Evolutionary conservation across 805 yeast species (phyloP).

Genomic region (Lipomyces sp.): DNA sequence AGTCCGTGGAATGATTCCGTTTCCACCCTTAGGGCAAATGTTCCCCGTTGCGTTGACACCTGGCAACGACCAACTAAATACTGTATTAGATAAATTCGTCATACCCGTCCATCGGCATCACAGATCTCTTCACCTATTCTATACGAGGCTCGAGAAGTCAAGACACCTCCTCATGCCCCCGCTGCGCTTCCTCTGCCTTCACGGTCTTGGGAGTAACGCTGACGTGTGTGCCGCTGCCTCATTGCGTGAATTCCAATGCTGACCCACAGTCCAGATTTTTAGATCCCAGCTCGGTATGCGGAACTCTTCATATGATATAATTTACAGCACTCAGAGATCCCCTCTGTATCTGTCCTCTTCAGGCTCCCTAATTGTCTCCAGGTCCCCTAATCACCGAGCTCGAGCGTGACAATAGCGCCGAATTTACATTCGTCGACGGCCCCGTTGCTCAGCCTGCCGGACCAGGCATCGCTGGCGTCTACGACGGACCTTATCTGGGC

Average conservation of each 20-base stretch:
- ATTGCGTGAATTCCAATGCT: neutral
- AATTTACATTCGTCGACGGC: neutral
- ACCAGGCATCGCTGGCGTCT: constrained; percentile 1
- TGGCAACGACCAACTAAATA: neutral
- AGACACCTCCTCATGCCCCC: neutral
- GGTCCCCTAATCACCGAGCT: neutral
- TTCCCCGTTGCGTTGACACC: constrained; percentile 1
- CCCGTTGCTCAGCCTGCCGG: neutral
- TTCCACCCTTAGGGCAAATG: neutral
- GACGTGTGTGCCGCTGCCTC: neutral
- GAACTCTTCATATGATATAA: neutral
- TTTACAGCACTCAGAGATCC: neutral
- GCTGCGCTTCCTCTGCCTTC: constrained; percentile 1
- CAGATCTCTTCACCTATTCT: neutral
- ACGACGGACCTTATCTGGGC: neutral
- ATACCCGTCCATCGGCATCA: neutral
- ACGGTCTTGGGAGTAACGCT: neutral
- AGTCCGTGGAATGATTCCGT: neutral
- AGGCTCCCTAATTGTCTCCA: neutral
- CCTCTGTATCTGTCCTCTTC: neutral
- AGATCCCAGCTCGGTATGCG: neutral
- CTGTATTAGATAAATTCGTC: neutral
- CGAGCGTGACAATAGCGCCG: neutral
- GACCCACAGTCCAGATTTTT: neutral
- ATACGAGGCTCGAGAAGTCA: neutral